phyloP scores from a whole-genome alignment of 805 yeast species.

The Spathaspora sp. region DNA sequence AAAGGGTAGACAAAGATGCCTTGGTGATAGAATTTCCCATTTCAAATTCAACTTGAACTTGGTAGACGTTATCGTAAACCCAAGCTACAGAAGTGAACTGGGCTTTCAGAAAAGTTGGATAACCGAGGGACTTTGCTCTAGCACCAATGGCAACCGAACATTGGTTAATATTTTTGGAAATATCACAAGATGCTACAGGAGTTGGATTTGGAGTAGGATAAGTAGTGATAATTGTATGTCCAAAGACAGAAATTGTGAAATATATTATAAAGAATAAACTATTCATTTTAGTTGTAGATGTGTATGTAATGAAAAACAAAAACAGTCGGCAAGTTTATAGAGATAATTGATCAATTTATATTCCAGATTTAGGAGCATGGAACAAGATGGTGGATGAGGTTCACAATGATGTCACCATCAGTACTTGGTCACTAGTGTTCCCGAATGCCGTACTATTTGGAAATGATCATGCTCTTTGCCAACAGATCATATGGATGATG shows the following conservation, averaged over 20 bases:
- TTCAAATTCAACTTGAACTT: slow-evolving; percentile 2
- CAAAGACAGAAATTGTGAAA: not conserved
- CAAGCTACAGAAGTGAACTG: not conserved
- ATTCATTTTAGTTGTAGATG: no score
- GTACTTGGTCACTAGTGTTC: no score
- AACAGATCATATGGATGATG: no score
- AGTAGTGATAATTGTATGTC: not conserved
- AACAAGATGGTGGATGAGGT: no score
- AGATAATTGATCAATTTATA: no score
- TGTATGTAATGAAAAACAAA: no score
- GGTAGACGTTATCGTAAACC: slow-evolving; percentile 1
- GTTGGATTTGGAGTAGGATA: not conserved
- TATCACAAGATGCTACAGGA: not conserved
- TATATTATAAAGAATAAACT: no score
- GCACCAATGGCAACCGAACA: not conserved
- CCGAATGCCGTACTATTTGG: no score
- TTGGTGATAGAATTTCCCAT: slow-evolving; percentile 2
- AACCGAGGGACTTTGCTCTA: not conserved
- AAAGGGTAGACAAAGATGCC: not conserved
- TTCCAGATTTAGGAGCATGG: no score
- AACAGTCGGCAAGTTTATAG: no score
- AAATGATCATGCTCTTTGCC: no score
- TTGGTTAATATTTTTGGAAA: not conserved
- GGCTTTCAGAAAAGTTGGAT: not conserved
- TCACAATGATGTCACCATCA: no score